phyloP scores from a whole-genome alignment of 306 rosid genomes.

The Biancaea sappan region DNA sequence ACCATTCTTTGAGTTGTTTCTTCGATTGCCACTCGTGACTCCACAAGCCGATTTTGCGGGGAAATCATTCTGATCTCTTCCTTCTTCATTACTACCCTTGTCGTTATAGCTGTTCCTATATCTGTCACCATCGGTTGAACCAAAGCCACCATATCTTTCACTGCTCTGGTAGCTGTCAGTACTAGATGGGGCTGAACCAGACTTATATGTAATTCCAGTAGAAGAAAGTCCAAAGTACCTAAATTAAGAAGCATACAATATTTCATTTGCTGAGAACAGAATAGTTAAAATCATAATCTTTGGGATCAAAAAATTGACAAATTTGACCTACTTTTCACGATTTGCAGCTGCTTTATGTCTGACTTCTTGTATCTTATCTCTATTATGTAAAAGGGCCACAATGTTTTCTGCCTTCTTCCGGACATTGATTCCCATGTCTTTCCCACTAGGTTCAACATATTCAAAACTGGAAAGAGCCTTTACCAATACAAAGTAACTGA shows the following conservation, averaged over 20 bases:
- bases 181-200: conserved; percentile 65
- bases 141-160: conserved; percentile 63
- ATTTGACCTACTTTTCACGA: conserved; percentile 79
- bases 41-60: conserved; percentile 48
- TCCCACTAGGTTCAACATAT: conserved; percentile 95
- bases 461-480: conserved; percentile 92
- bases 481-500: conserved; percentile 39
- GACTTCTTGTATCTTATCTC: conserved; percentile 82
- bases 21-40: conserved; percentile 43
- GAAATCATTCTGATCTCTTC: conserved; percentile 53
- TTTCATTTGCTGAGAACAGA: conserved; percentile 31
- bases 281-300: conserved; percentile 20
- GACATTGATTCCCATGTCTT: conserved; percentile 92
- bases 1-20: conserved; percentile 59
- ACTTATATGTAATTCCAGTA: conserved; percentile 73
- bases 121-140: conserved; percentile 52
- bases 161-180: conserved; percentile 65
- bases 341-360: conserved; percentile 91
- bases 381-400: conserved; percentile 73
- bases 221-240: conserved; percentile 96
- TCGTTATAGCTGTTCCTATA: conserved; percentile 60
- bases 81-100: conserved; percentile 61
- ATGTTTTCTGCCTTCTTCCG: conserved; percentile 89
- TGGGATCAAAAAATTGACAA: conserved; percentile 21
- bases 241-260: conserved; percentile 30